These are phyloP conservation scores for Berkeleyomyces rouxiae DNA, from an alignment of 2,329 filamentous ascomycete species.

Conservation along the genomic window DNA sequence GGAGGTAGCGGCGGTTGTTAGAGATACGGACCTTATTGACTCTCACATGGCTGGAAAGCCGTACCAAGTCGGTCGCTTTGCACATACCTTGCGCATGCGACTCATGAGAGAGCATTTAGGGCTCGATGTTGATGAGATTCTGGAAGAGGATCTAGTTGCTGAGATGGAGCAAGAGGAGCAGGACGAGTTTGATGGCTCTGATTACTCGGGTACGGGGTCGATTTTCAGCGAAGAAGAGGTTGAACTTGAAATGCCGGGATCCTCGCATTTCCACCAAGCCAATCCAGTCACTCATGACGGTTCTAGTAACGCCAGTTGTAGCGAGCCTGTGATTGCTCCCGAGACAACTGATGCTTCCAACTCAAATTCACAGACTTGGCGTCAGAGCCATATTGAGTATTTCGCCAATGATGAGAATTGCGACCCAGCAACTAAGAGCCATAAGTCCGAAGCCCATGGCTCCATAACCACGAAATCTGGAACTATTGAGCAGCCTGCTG, in stretches of 20 bases:
- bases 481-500: constrained; percentile 35
- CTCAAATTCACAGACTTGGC: background rate
- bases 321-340: background rate
- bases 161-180: constrained; percentile 40
- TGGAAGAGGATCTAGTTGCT: constrained; percentile 57
- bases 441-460: constrained; percentile 54
- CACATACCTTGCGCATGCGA: constrained; percentile 79
- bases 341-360: background rate
- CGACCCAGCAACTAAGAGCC: constrained; percentile 43
- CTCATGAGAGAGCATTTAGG: constrained; percentile 94
- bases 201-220: constrained; percentile 22
- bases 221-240: background rate
- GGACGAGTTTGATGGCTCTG: constrained; percentile 18
- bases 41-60: constrained; percentile 82
- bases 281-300: background rate
- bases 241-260: background rate
- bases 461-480: constrained; percentile 48
- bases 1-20: constrained; percentile 75
- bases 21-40: constrained; percentile 83
- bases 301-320: background rate
- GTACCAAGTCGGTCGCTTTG: constrained; percentile 81
- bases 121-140: constrained; percentile 82
- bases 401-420: constrained; percentile 45
- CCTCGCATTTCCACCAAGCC: constrained; percentile 49
- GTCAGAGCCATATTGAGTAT: constrained; percentile 32